Conservation (phyloP, 495 filamentous ascomycete species). For the Amphirosellinia nigrospora region DNA sequence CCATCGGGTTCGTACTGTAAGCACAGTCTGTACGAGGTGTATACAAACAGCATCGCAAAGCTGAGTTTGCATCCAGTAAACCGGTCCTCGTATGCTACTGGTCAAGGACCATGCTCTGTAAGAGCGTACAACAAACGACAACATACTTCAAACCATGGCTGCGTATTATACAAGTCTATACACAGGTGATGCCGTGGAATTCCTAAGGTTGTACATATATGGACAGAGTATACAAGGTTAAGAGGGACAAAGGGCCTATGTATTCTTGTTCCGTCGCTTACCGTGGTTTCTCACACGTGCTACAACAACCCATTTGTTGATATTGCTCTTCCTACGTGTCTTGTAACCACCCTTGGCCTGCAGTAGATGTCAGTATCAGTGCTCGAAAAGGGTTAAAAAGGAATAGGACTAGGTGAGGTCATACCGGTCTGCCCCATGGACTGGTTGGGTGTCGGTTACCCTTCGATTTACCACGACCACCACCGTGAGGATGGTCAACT, state of each 20-base stretch:
- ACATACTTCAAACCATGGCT: constrained; percentile 14
- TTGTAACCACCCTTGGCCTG: constrained; percentile 97
- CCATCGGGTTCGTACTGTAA: not conserved
- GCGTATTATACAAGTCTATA: constrained; percentile 39
- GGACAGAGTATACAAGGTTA: constrained; percentile 32
- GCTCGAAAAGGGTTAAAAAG: constrained; percentile 13
- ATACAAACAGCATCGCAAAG: not conserved
- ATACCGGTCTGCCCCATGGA: constrained; percentile 94
- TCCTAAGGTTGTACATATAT: constrained; percentile 38
- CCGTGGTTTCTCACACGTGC: constrained; percentile 79
- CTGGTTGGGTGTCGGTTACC: constrained; percentile 93
- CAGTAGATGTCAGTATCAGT: constrained; percentile 41
- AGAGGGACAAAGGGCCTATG: constrained; percentile 27
- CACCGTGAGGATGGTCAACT: constrained; percentile 96
- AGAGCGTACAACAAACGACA: not conserved
- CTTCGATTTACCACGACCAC: constrained; percentile 98
- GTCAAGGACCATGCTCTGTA: not conserved
- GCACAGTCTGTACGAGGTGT: not conserved
- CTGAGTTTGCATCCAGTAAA: not conserved
- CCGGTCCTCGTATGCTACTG: not conserved
- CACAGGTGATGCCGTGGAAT: constrained; percentile 30
- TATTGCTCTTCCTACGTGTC: constrained; percentile 75
- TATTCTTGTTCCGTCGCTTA: constrained; percentile 63
- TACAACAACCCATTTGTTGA: constrained; percentile 82
- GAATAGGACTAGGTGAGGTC: constrained; percentile 41